These are phyloP conservation scores for Coix lacrymajobi DNA, from an alignment of 176 grass and related monocot genomes.

Conservation along the genomic window DNA sequence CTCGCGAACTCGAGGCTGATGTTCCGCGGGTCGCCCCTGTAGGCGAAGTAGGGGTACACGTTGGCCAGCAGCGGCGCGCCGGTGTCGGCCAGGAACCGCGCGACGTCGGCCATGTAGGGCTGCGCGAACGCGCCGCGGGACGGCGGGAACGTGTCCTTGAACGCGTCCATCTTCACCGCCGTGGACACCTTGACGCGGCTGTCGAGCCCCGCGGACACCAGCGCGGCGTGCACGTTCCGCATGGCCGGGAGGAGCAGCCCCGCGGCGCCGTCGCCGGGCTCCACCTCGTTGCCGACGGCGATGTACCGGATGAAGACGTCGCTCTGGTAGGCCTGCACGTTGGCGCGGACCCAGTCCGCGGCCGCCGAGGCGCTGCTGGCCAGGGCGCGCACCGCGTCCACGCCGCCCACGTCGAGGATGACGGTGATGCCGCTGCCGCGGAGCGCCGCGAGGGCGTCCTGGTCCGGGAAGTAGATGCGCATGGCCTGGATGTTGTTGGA, in stretches of 20 bases:
- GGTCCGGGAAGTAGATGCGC: conserved; percentile 53
- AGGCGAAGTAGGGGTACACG: conserved; percentile 65
- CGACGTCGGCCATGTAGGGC: not conserved
- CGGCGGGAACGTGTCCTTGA: conserved; percentile 35
- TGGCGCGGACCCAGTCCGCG: conserved; percentile 24
- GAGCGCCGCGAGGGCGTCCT: conserved; percentile 32
- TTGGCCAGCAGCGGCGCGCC: conserved; percentile 45
- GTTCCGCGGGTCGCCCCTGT: not conserved
- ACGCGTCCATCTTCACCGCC: conserved; percentile 2
- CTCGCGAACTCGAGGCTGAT: conserved; percentile 38
- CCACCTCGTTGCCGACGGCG: conserved; percentile 57
- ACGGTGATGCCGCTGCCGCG: conserved; percentile 34
- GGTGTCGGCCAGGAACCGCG: conserved; percentile 23
- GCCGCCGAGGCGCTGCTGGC: conserved; percentile 18
- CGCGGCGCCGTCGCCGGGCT: not conserved
- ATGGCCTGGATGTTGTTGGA: conserved; percentile 45
- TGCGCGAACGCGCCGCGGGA: conserved; percentile 31
- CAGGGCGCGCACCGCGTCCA: conserved; percentile 2
- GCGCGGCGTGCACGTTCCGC: conserved; percentile 32
- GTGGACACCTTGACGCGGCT: conserved; percentile 43
- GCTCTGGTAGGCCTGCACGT: conserved; percentile 26
- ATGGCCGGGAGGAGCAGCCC: conserved; percentile 49
- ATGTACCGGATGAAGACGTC: conserved; percentile 30
- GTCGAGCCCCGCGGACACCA: conserved; percentile 13
- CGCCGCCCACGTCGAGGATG: conserved; percentile 34